Base-by-base conservation (phyloP, 257 asterid genomes). In the Solanum megistacrolobum region DNA sequence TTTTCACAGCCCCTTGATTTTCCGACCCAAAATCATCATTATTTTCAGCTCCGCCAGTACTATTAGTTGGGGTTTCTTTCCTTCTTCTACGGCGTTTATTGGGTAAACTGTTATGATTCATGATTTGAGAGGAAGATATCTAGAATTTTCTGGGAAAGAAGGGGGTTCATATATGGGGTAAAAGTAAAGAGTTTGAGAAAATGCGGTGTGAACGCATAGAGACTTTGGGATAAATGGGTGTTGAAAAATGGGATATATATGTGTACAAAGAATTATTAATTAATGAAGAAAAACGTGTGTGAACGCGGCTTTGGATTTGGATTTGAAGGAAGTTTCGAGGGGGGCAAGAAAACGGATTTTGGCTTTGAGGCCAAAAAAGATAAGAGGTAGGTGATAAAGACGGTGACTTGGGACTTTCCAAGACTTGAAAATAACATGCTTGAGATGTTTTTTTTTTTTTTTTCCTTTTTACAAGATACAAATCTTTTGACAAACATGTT, bases 1-100 rank as follows among this genome's bases (percentile, higher is more conserved):
- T 94, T 92, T 94, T 97, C 83, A 88, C 93, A 38, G 41, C 83
- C 20, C 87, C 93, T 86, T 89, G 94, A 87, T 93, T 91, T n/a
- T 88, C 88, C 69, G 46, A 88, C 2, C 86, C 90, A 36, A 86
- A 66, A n/a, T 88, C 92, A 71, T 52, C 92, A 71, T 52, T 36
- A 46, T 13, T 32, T 55, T 52, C 87, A 32, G 31, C 86, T 25
- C 66, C 83, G 3, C 46, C 87, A 16, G 23, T 89, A 18, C n/a
- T 9, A 38, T 78, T 75, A n/a, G 34, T 88, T 10, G n/a, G 43
- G 39, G 32, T 25, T 21, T 79, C 83, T 7, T 88, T 87, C 35
- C 88, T 92, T 82, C 88, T 91, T 48, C 88, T 91, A 25, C 91
- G 89, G 9, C 97, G 84, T 92, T 91, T 96, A 76, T 91, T 87